Evolutionary conservation across 1,139 yeast genomes (phyloP).

Genomic region (Suhomyces ambrosiae): DNA sequence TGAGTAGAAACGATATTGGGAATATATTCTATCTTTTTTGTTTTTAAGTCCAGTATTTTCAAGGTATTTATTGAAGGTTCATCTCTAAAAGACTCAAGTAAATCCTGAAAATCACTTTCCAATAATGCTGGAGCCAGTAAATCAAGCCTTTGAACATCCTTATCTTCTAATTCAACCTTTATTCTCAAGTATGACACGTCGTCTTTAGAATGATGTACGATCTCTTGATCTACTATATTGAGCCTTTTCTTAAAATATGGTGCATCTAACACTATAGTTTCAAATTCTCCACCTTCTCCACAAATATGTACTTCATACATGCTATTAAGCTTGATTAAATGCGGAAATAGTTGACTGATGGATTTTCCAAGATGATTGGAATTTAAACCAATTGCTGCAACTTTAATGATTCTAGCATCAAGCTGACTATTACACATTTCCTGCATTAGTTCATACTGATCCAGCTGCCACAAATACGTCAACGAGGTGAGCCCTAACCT

Average conservation of each 20-base stretch:
- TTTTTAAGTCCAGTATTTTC: background rate
- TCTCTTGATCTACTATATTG: constrained; percentile 41
- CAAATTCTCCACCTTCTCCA: constrained; percentile 99
- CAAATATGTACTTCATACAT: constrained; percentile 86
- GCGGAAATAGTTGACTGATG: constrained; percentile 62
- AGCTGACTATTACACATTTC: constrained; percentile 76
- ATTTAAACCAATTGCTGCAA: constrained; percentile 86
- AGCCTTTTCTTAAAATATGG: constrained; percentile 71
- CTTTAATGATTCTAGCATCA: constrained; percentile 87
- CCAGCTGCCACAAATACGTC: constrained; percentile 87
- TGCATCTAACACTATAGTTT: constrained; percentile 86
- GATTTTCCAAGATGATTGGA: constrained; percentile 67
- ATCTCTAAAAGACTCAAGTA: constrained; percentile 21
- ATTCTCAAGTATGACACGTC: constrained; percentile 69
- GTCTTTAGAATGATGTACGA: constrained; percentile 51
- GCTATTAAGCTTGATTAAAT: constrained; percentile 56
- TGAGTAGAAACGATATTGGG: constrained; percentile 7
- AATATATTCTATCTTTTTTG: background rate
- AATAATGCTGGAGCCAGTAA: constrained; percentile 47
- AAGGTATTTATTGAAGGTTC: background rate
- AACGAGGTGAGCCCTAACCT: constrained; percentile 68
- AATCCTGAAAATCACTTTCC: constrained; percentile 47
- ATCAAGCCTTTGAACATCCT: constrained; percentile 25
- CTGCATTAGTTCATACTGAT: constrained; percentile 73
- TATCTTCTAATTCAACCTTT: constrained; percentile 44